Percentiles rank a stretch among this genome's conserved stretches.
Evolutionary conservation across 495 filamentous ascomycete genomes (phyloP).

Genomic region (Aspergillus campestris): DNA sequence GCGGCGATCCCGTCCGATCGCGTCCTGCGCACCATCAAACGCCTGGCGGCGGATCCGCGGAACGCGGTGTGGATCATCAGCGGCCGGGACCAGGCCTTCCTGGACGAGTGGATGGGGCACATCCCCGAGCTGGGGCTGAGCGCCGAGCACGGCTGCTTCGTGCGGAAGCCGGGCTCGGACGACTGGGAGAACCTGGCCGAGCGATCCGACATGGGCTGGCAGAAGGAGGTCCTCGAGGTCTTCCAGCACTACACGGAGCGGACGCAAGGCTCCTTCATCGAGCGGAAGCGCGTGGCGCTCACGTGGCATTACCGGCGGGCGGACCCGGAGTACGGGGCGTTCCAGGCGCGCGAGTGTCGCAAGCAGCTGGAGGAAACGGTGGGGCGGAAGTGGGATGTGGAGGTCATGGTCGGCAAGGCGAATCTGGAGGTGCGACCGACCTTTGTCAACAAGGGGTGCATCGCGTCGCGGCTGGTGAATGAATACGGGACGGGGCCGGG

Average conservation of each 20-base stretch:
- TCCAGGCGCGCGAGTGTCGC: constrained; percentile 68
- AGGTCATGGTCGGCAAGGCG: constrained; percentile 92
- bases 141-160: constrained; percentile 93
- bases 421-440: constrained; percentile 94
- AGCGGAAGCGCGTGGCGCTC: constrained; percentile 81
- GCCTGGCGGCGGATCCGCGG: constrained; percentile 64
- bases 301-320: constrained; percentile 96
- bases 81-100: constrained; percentile 81
- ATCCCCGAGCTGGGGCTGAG: constrained; percentile 78
- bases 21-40: constrained; percentile 68
- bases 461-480: constrained; percentile 66
- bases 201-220: constrained; percentile 80
- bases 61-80: constrained; percentile 98
- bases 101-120: constrained; percentile 79
- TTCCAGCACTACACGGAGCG: constrained; percentile 80
- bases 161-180: constrained; percentile 60
- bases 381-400: constrained; percentile 70
- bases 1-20: constrained; percentile 79
- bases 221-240: constrained; percentile 64
- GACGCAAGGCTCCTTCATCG: constrained; percentile 84
- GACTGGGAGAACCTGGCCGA: constrained; percentile 84
- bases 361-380: constrained; percentile 67
- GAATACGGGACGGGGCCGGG: constrained; percentile 47
- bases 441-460: constrained; percentile 94
- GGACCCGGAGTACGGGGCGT: constrained; percentile 71